Conservation (phyloP, 257 asterid species). For the Catharanthus roseus region DNA sequence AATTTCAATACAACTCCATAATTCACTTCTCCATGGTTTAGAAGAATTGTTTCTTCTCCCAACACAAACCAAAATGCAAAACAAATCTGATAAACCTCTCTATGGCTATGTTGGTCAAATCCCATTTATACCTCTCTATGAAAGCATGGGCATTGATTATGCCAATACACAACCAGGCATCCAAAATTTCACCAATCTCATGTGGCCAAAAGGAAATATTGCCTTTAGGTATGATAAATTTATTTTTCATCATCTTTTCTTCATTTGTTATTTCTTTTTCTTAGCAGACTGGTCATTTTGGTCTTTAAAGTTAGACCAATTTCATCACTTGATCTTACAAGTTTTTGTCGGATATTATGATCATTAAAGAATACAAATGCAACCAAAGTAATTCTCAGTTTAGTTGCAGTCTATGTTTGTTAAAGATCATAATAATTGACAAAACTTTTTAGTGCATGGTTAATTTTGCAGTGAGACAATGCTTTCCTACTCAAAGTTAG, state of each 20-base stretch:
- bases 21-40: slow-evolving; percentile 28
- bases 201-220: slow-evolving; percentile 69
- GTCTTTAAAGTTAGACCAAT: no score
- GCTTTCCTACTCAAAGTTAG: slow-evolving; percentile 40
- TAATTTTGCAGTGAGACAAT: slow-evolving; percentile 30
- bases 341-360: no score
- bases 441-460: no score
- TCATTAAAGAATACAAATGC: no score
- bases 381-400: no score
- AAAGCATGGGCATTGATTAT: slow-evolving; percentile 74
- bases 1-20: slow-evolving; percentile 33
- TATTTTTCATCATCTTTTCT: background rate
- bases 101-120: slow-evolving; percentile 76
- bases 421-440: no score
- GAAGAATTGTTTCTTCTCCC: slow-evolving; percentile 56
- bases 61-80: slow-evolving; percentile 49
- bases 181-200: slow-evolving; percentile 37
- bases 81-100: slow-evolving; percentile 59
- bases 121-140: slow-evolving; percentile 61
- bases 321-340: no score
- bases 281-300: no score
- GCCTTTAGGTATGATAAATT: slow-evolving; percentile 36
- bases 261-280: no score
- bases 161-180: slow-evolving; percentile 49
- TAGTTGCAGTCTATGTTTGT: no score